These are phyloP conservation scores for Arxiozyma slooffiae DNA, from an alignment of 1,139 yeast genomes.

Conservation along the genomic window DNA sequence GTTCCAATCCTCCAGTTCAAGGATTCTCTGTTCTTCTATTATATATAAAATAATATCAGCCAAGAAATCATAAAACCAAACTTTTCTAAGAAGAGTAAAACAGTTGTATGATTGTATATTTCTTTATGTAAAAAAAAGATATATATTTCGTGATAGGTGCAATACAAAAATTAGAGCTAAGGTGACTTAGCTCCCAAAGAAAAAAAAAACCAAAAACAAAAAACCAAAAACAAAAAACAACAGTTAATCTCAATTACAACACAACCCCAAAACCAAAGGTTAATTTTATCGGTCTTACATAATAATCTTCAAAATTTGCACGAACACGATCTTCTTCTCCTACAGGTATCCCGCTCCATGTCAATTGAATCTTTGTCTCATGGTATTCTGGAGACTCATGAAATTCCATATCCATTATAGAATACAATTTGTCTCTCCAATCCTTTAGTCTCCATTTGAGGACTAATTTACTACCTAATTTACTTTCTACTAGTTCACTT, in stretches of 20 bases:
- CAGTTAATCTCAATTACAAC: constrained; percentile 31
- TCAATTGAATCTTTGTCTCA: constrained; percentile 73
- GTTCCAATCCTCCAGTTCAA: no score
- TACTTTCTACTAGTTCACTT: constrained; percentile 57
- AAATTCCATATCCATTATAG: constrained; percentile 55
- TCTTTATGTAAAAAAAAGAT: not conserved
- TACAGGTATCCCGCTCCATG: constrained; percentile 83
- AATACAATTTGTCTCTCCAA: constrained; percentile 80
- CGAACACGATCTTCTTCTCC: constrained; percentile 93
- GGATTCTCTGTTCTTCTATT: no score
- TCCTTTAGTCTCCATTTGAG: constrained; percentile 81
- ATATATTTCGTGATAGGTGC: no score
- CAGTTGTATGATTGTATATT: no score
- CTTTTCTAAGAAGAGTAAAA: no score
- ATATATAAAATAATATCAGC: no score
- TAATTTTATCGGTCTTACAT: constrained; percentile 74
- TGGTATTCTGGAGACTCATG: constrained; percentile 56
- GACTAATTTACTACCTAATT: constrained; percentile 44
- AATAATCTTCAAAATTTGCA: constrained; percentile 78
- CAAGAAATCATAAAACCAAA: no score
- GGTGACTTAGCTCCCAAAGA: no score
- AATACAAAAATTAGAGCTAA: no score
- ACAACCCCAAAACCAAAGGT: constrained; percentile 94
- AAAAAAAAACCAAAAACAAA: no score
- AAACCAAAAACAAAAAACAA: not conserved